Evolutionary conservation across 2,329 filamentous ascomycete genomes (phyloP).

Genomic region (Diaporthe sp.): DNA sequence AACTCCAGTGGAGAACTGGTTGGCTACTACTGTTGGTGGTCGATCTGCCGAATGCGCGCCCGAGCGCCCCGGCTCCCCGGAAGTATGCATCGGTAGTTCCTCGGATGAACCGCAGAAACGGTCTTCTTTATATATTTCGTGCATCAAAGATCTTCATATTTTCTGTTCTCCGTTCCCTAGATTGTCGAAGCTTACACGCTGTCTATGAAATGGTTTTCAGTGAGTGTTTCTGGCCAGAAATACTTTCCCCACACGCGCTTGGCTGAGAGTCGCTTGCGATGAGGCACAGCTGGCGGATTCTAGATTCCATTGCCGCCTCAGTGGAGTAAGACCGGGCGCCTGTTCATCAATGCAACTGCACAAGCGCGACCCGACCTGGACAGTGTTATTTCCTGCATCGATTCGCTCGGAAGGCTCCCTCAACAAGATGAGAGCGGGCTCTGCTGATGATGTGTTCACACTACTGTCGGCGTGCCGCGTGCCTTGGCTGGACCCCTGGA

Average conservation of each 20-base stretch:
- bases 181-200: neutral
- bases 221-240: neutral
- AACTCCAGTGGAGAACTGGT: slow-evolving; percentile 4
- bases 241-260: neutral
- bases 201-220: neutral
- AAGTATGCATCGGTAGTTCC: too few species aligned
- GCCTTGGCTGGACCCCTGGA: slow-evolving; percentile 35
- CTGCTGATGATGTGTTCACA: slow-evolving; percentile 15
- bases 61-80: slow-evolving; percentile 8
- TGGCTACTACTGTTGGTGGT: slow-evolving; percentile 10
- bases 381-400: neutral
- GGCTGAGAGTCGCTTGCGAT: slow-evolving; percentile 2
- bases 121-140: neutral
- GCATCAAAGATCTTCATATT: neutral
- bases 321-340: slow-evolving; percentile 15
- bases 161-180: neutral
- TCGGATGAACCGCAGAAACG: neutral
- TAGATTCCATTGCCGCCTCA: slow-evolving; percentile 11
- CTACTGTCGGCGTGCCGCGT: slow-evolving; percentile 14
- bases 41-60: slow-evolving; percentile 14
- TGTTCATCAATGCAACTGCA: slow-evolving; percentile 25
- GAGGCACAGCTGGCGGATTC: neutral
- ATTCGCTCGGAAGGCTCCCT: slow-evolving; percentile 24
- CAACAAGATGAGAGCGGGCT: slow-evolving; percentile 16
- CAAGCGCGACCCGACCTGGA: slow-evolving; percentile 11